A percentile compares a stretch with the other conserved stretches of the same genome.
Evolutionary conservation across 1,139 yeast genomes (phyloP).

Genomic region (Yamadazyma trypodendri): DNA sequence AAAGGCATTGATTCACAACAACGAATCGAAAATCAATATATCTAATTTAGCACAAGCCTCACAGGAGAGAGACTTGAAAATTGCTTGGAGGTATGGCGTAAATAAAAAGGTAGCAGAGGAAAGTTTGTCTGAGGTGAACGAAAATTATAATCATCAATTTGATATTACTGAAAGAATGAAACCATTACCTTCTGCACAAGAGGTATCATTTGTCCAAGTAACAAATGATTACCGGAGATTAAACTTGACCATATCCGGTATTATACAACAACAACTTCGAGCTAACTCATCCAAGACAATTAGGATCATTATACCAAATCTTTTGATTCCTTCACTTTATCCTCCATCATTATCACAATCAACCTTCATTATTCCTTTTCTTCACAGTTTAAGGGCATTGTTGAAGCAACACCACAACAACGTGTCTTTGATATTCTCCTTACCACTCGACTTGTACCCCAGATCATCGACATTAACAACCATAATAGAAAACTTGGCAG

Average conservation of each 20-base stretch:
- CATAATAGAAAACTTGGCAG: constrained; percentile 60
- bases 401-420: constrained; percentile 47
- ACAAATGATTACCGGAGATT: constrained; percentile 21
- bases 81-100: constrained; percentile 85
- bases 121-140: constrained; percentile 28
- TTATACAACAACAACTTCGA: constrained; percentile 35
- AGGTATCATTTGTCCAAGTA: constrained; percentile 56
- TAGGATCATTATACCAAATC: constrained; percentile 70
- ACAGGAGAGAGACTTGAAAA: constrained; percentile 53
- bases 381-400: constrained; percentile 59
- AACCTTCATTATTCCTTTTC: constrained; percentile 54
- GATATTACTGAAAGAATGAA: constrained; percentile 69
- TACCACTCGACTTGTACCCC: constrained; percentile 70
- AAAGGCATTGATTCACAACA: constrained; percentile 54
- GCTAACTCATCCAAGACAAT: constrained; percentile 45
- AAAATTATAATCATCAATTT: constrained; percentile 64
- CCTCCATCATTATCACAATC: constrained; percentile 53
- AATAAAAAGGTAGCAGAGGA: constrained; percentile 37
- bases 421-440: constrained; percentile 49
- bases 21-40: constrained; percentile 66
- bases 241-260: constrained; percentile 39
- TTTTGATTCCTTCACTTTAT: constrained; percentile 78
- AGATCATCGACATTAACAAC: constrained; percentile 49
- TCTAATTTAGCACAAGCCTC: constrained; percentile 51
- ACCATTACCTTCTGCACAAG: constrained; percentile 66